A percentile compares a stretch with the other conserved stretches of the same genome.
Conservation (phyloP, 164 flowering plant species). For the Dillenia suffruticosa region DNA sequence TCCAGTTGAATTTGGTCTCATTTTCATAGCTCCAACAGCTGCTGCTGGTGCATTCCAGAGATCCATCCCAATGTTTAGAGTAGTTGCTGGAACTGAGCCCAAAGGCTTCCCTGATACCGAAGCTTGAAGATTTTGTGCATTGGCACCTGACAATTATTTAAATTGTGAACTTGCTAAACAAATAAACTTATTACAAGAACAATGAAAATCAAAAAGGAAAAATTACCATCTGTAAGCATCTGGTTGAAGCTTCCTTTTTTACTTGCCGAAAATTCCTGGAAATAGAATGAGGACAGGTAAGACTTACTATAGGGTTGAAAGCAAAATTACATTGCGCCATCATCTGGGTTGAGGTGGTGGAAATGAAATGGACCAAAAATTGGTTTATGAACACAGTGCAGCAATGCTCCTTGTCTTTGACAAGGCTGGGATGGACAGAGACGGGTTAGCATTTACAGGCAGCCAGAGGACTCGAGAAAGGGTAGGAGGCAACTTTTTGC, state of each 20-base stretch:
- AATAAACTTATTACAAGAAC: background rate
- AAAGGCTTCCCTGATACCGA: constrained; percentile 65
- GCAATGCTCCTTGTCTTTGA: too few relatives aligned
- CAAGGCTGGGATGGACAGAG: too few relatives aligned
- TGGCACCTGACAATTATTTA: constrained; percentile 41
- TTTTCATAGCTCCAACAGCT: constrained; percentile 42
- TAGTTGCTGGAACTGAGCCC: constrained; percentile 56
- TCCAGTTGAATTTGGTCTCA: constrained; percentile 46
- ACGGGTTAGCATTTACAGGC: too few relatives aligned
- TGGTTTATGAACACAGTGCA: too few relatives aligned
- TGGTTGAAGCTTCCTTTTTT: constrained; percentile 74
- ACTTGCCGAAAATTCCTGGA: constrained; percentile 44
- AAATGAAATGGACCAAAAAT: too few relatives aligned
- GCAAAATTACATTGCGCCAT: background rate
- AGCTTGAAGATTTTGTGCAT: constrained; percentile 45
- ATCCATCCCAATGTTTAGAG: constrained; percentile 83
- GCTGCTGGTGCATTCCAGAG: constrained; percentile 59
- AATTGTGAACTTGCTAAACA: constrained; percentile 1
- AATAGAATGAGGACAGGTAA: constrained; percentile 2
- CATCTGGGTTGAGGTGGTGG: too few relatives aligned
- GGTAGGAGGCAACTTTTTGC: too few relatives aligned
- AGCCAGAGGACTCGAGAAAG: too few relatives aligned
- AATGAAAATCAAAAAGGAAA: constrained; percentile 6
- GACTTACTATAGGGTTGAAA: too few relatives aligned
- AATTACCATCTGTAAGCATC: constrained; percentile 85